phyloP scores from a whole-genome alignment of 495 filamentous ascomycete species.

The Pyronema domesticum region DNA sequence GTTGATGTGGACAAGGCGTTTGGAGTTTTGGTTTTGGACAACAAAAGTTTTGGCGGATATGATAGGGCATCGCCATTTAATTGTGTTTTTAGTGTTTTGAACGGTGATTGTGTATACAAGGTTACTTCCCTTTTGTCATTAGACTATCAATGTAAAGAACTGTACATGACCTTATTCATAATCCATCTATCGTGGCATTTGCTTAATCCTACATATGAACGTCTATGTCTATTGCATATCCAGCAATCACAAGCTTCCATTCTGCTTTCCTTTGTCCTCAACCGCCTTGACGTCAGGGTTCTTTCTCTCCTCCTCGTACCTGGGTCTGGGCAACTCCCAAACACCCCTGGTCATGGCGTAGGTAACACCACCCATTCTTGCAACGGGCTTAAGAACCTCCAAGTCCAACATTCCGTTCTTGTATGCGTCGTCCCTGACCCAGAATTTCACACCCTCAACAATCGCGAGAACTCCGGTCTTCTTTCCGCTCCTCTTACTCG shows the following conservation, averaged over 20 bases:
- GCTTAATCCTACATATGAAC: too few species aligned
- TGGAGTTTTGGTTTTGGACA: too few species aligned
- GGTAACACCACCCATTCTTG: slow-evolving; percentile 65
- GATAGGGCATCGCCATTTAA: too few species aligned
- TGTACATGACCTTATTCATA: too few species aligned
- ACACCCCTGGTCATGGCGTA: slow-evolving; percentile 56
- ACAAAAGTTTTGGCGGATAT: too few species aligned
- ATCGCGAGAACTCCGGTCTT: slow-evolving; percentile 56
- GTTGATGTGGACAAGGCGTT: neutral
- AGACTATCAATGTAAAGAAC: too few species aligned
- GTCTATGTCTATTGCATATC: too few species aligned
- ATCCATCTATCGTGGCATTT: too few species aligned
- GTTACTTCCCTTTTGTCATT: too few species aligned
- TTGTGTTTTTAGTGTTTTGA: too few species aligned
- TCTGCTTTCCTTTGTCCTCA: slow-evolving; percentile 2
- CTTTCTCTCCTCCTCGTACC: slow-evolving; percentile 37
- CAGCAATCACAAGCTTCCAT: neutral
- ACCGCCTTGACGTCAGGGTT: slow-evolving; percentile 30
- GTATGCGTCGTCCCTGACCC: slow-evolving; percentile 76
- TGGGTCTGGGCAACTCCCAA: slow-evolving; percentile 60
- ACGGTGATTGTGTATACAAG: too few species aligned
- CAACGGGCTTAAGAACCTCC: slow-evolving; percentile 51
- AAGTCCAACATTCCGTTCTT: slow-evolving; percentile 60
- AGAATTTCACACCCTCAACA: slow-evolving; percentile 74
- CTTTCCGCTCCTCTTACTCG: slow-evolving; percentile 56